Base-by-base conservation (phyloP, 176 grass and related monocot genomes). In the Oropetium thomaeum region DNA sequence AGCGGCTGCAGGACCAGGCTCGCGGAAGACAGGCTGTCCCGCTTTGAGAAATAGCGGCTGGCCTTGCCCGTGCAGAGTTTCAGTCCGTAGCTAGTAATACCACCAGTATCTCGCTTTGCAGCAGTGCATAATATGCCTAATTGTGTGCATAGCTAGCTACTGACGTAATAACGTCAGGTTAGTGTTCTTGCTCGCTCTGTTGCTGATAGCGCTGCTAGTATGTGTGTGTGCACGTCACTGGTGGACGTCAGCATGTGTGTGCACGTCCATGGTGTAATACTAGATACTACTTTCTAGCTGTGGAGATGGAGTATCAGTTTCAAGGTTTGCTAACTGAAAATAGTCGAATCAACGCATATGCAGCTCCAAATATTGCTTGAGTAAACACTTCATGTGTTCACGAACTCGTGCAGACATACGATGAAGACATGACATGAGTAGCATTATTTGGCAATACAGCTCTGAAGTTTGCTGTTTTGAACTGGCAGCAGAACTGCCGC, bases 21-120 rank as follows among this genome's bases (percentile, higher is more conserved):
- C 35, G 83, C 75, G 0, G 81, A 91, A 39, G 89, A 97, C 70
- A 79, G 94, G 30, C 94, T 97, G 16, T 61, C 80, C 13, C 83
- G 74, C 39, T 97, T 97, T 28, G 87, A 97, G 59, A 92, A 71
- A 75, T 86, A 83, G 48, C 17, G 26, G 22, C 38, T 7, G 35
- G 34, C 9, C 7, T 23, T 17, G 22, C 10, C 10, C 10, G 20
- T 40, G 64, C 38, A 66, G n/a, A 5, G 35, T 37, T 37, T 7
- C 35, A 37, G 35, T 47, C 10, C 44, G 31, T 62, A 20, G 17
- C 32, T 8, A 32, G n/a, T n/a, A n/a, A n/a, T n/a, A n/a, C n/a
- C n/a, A n/a, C n/a, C n/a, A 31, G 7, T 30, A 45, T 20, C 42
- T 20, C 28, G 49, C 14, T 41, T 40, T 25, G 35, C 61, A 20